Base-by-base conservation (phyloP, 495 filamentous ascomycete genomes). In the Aeminium ludgeri region DNA sequence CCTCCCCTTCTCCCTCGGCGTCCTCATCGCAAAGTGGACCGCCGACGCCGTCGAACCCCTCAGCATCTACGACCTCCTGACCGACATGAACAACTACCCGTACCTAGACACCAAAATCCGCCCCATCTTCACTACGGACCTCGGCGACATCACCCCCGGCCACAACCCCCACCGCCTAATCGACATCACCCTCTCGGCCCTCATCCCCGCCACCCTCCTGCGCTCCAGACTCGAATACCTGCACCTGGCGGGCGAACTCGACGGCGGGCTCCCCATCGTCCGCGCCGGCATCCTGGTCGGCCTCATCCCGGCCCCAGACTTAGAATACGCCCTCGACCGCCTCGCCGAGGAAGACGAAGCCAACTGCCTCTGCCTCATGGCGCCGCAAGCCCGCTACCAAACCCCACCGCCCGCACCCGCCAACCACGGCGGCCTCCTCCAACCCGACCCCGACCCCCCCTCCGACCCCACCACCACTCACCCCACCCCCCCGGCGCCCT, bases 21-120 rank as follows among this genome's bases (percentile, higher is more conserved):
- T 97, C 16, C 70, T 95, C 11, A 86, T 93, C 27, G 78, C 86
- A 30, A 97, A 97, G 60, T 97, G 89, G 89, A 94, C 87, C 0
- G 89, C 89, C 0, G 89, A 96, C 58, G 87, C 87, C 7, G 68
- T 97, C 30, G 89, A 97, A 56, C 89, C 89, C 34, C 69, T 83
- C 30, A 91, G 82, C 57, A 96, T 97, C 44, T 97, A 97, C 49
- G 86, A 96, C 56, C 68, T 97, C 12, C 67, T 97, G 20, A 95
- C 86, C 0, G 84, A 92, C 49, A 84, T 97, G 77, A 96, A 97
- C 58, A 80, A 84, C 8, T 97, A 96, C 49, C 89, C 89, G 1
- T 91, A 86, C 61, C 72, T 97, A 20, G 84, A 92, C 61, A 92
- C 85, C 61, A 97, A 96, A 53, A 70, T 84, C 38, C 84, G 87